Conservation (phyloP, 1,139 yeast genomes). For the Nematodospora anomalae region DNA sequence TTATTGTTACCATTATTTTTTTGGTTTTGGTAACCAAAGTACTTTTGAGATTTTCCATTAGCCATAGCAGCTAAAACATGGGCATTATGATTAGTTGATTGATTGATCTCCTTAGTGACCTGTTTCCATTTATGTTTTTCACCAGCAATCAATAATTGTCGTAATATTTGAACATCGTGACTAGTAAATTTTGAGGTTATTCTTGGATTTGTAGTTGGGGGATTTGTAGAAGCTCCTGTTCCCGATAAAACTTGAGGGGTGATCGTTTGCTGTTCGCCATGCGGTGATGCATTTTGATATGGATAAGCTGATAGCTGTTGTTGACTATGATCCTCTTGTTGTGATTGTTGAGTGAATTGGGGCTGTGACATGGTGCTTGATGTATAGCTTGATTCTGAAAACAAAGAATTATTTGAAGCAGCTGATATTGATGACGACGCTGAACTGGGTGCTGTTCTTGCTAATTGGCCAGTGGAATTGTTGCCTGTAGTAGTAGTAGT, state of each 20-base stretch:
- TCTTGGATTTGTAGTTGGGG: slow-evolving; percentile 14
- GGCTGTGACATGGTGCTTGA: neutral
- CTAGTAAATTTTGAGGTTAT: slow-evolving; percentile 29
- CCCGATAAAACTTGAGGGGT: slow-evolving; percentile 11
- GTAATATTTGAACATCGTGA: slow-evolving; percentile 40
- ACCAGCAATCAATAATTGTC: slow-evolving; percentile 40
- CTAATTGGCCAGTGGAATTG: neutral
- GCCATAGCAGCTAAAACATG: slow-evolving; percentile 20
- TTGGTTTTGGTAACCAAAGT: slow-evolving; percentile 8
- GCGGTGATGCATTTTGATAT: neutral
- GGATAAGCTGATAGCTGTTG: slow-evolving; percentile 1
- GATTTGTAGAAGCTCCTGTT: slow-evolving; percentile 16
- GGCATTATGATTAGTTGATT: slow-evolving; percentile 15
- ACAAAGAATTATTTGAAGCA: slow-evolving; percentile 2
- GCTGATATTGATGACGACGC: slow-evolving; percentile 5
- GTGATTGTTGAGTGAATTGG: neutral
- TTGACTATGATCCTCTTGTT: slow-evolving; percentile 2
- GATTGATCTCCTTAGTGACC: slow-evolving; percentile 45
- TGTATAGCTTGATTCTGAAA: slow-evolving; percentile 3
- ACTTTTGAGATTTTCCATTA: slow-evolving; percentile 3
- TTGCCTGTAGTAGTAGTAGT: neutral
- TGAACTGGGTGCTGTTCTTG: slow-evolving; percentile 3
- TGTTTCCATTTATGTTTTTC: slow-evolving; percentile 51
- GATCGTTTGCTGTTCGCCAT: slow-evolving; percentile 2
- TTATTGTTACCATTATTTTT: neutral